Base-by-base conservation (phyloP, 371 early-diverging fungal species). In the Quaeritorhiza haematococci region DNA sequence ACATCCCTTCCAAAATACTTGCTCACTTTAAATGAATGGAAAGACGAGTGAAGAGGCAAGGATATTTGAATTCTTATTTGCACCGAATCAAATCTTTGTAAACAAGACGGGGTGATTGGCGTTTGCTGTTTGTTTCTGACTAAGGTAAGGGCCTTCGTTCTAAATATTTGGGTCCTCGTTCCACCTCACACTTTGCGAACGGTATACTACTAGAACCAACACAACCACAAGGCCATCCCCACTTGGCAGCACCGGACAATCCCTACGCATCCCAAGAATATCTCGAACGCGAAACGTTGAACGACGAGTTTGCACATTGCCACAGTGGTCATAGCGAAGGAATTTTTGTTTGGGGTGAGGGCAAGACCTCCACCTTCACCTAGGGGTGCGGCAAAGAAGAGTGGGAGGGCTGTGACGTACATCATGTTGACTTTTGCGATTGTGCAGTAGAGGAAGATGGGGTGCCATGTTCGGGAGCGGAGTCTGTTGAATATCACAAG, bases 351-450 rank as follows among this genome's bases (percentile, higher is more conserved):
- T 3, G 71, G 54, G 1, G 56, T 29, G 27, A 71, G 41, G 19
- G 33, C 49, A n/a, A 67, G 62, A 15, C 70, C 75, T 2, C 45
- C 35, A 2, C 54, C 54, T 3, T 61, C 61, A 3, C n/a, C 1
- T 3, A 33, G 24, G 3, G 42, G 28, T 7, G 76, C 48, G 0
- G 73, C 52, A 45, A 68, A 61, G 45, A 60, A 69, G 17, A 75
- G 71, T 13, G 76, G 71, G 5, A 73, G 54, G 13, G 63, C 54
- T 0, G 68, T 63, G 49, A 47, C 52, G 53, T 71, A 75, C 15
- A 62, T 32, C 47, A 61, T 65, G 64, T 71, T 70, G 52, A 64
- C 62, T 56, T 67, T 62, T 21, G 76, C 73, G 34, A 72, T 75
- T 30, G 59, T 47, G 58, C 73, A 73, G 61, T 75, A 75, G 26